Percentiles rank a stretch among this genome's conserved stretches.
phyloP scores from a whole-genome alignment of 495 filamentous ascomycete species.

The Talaromyces thailandensis region DNA sequence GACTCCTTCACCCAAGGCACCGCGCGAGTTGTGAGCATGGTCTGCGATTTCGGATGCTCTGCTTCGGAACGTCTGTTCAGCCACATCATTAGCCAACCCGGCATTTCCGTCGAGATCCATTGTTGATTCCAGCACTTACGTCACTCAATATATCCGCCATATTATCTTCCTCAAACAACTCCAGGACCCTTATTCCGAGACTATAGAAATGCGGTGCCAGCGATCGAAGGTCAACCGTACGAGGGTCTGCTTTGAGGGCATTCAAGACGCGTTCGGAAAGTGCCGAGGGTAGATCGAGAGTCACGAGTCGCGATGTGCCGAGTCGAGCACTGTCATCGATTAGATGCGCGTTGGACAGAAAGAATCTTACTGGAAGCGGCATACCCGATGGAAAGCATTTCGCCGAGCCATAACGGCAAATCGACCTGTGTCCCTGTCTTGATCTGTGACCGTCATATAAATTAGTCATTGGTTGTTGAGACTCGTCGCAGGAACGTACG shows the following conservation, averaged over 20 bases:
- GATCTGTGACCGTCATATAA: conserved; percentile 37
- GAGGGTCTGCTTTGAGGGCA: conserved; percentile 83
- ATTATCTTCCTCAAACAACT: conserved; percentile 86
- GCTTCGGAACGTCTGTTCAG: conserved; percentile 62
- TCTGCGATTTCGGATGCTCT: conserved; percentile 80
- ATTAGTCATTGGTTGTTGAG: background rate
- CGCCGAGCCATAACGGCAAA: conserved; percentile 92
- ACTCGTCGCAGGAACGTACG: conserved; percentile 25
- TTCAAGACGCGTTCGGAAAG: conserved; percentile 77
- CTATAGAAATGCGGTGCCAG: conserved; percentile 81
- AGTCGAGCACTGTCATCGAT: conserved; percentile 32
- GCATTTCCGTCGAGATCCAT: background rate
- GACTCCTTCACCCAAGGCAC: conserved; percentile 62
- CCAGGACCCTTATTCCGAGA: conserved; percentile 73
- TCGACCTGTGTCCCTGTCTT: conserved; percentile 70
- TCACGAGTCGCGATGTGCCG: conserved; percentile 54
- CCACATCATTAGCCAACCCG: background rate
- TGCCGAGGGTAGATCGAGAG: conserved; percentile 71
- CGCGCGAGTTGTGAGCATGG: conserved; percentile 80
- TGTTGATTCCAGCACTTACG: conserved; percentile 33
- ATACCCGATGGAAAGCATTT: conserved; percentile 82
- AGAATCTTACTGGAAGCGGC: background rate
- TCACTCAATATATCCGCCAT: conserved; percentile 69
- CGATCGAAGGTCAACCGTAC: conserved; percentile 72
- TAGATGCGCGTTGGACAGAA: background rate